These are phyloP conservation scores for Dianthus caryophyllus DNA, from an alignment of 148 eudicot genomes.

Conservation along the genomic window DNA sequence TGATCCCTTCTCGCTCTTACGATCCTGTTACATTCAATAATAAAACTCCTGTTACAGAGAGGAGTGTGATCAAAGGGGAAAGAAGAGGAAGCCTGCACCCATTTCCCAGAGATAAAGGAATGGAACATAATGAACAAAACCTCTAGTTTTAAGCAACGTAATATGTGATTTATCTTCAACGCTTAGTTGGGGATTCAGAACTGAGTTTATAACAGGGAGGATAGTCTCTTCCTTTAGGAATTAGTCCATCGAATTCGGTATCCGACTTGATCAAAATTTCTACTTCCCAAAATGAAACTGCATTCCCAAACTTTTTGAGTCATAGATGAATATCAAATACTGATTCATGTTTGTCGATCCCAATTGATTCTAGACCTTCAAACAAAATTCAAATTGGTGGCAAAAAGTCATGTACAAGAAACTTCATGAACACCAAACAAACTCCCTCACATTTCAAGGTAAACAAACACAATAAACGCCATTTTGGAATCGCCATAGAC, in stretches of 20 bases:
- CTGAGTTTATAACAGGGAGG: too few relatives aligned
- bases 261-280: too few relatives aligned
- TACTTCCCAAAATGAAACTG: too few relatives aligned
- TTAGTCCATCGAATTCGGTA: too few relatives aligned
- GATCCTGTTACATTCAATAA: constrained; percentile 38
- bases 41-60: not conserved
- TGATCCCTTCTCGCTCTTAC: constrained; percentile 22
- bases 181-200: too few relatives aligned
- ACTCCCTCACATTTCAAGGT: not conserved
- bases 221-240: too few relatives aligned
- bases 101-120: not conserved
- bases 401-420: not conserved
- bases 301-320: not conserved
- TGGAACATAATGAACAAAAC: too few relatives aligned
- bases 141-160: too few relatives aligned
- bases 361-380: not conserved
- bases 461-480: not conserved
- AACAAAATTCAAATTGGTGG: not conserved
- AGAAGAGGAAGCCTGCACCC: constrained; percentile 1
- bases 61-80: not conserved
- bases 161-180: too few relatives aligned
- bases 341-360: too few relatives aligned
- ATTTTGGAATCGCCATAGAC: not conserved
- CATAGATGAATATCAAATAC: too few relatives aligned
- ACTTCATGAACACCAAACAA: not conserved